These are phyloP conservation scores for Citrus australasica DNA, from an alignment of 345 rosid species.

Conservation along the genomic window DNA sequence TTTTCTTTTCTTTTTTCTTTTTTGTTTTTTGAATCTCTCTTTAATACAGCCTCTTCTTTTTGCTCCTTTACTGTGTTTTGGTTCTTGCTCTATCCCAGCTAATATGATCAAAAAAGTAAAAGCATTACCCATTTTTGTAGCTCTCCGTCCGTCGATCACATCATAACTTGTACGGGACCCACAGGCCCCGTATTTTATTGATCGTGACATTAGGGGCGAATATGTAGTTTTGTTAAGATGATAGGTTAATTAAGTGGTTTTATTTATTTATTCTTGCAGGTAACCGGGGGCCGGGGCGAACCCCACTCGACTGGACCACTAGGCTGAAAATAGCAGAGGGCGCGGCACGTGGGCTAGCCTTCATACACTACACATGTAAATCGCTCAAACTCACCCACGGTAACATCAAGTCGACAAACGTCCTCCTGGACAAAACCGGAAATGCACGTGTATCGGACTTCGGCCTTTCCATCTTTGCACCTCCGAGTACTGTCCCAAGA, in stretches of 20 bases:
- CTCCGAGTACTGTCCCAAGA: conserved; percentile 31
- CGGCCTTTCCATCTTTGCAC: conserved; percentile 53
- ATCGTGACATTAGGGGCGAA: not conserved
- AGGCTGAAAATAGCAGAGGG: conserved; percentile 78
- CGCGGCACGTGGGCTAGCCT: conserved; percentile 76
- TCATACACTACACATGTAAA: conserved; percentile 70
- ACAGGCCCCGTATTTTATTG: not conserved
- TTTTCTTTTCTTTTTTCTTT: conserved; percentile 20
- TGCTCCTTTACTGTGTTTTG: not conserved
- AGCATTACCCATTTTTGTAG: not conserved
- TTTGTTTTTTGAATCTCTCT: not conserved
- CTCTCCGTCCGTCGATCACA: not conserved
- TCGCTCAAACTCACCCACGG: conserved; percentile 78
- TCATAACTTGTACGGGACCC: not conserved
- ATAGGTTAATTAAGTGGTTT: not conserved
- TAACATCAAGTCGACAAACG: conserved; percentile 77
- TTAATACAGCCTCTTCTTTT: conserved; percentile 8
- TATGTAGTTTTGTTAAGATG: not conserved
- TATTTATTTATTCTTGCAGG: conserved; percentile 31
- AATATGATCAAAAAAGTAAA: conserved; percentile 27
- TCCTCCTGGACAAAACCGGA: conserved; percentile 65
- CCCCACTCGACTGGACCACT: conserved; percentile 86
- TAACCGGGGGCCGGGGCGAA: conserved; percentile 87
- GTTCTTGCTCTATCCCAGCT: conserved; percentile 5
- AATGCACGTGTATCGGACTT: conserved; percentile 69